These are phyloP conservation scores for Taphrina sp. DNA, from an alignment of 1,139 yeast species.

Conservation along the genomic window DNA sequence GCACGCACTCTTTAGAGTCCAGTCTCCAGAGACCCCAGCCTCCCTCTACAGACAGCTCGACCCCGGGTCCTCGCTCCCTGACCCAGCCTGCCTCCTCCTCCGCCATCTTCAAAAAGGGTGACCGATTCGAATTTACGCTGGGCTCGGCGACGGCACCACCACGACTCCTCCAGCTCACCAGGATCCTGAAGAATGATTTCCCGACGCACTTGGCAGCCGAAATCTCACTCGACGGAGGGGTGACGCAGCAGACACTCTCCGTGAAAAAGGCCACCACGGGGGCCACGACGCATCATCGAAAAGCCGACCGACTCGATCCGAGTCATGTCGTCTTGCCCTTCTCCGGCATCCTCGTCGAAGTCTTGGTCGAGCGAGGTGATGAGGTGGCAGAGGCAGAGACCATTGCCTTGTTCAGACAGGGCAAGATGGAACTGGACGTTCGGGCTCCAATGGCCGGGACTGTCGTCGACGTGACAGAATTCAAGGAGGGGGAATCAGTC, in stretches of 20 bases:
- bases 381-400: constrained; percentile 71
- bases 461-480: constrained; percentile 71
- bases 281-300: constrained; percentile 26
- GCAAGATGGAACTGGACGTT: constrained; percentile 97
- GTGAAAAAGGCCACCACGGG: constrained; percentile 49
- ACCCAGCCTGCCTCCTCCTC: no score
- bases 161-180: constrained; percentile 96
- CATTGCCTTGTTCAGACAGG: constrained; percentile 87
- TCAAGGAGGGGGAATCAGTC: constrained; percentile 85
- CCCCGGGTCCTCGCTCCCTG: not conserved
- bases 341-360: constrained; percentile 89
- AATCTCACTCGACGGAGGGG: constrained; percentile 61
- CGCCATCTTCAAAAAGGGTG: constrained; percentile 17
- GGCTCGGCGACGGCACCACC: constrained; percentile 86
- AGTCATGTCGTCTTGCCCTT: constrained; percentile 68
- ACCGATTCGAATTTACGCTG: constrained; percentile 48
- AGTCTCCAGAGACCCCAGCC: not conserved
- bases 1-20: constrained; percentile 42
- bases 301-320: constrained; percentile 36
- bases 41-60: not conserved
- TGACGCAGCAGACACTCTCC: constrained; percentile 69
- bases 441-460: constrained; percentile 70
- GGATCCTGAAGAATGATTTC: constrained; percentile 81
- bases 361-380: constrained; percentile 79
- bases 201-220: constrained; percentile 88